Base-by-base conservation (phyloP, 345 rosid species). In the Citrus inodora region DNA sequence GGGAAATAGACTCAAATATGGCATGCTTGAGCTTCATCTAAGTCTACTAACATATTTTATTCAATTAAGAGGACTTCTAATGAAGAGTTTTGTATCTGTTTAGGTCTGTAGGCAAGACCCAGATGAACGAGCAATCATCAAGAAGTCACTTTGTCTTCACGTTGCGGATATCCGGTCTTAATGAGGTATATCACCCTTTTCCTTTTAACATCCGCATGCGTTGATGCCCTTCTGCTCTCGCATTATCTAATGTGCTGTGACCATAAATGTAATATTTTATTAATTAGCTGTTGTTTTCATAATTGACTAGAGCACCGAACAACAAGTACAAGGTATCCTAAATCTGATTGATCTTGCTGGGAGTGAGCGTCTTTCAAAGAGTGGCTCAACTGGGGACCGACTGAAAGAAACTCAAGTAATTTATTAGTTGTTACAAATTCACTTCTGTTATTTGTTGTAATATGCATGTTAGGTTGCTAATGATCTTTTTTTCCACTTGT, bases 331-430 rank as follows among this genome's bases (percentile, higher is more conserved):
- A 87, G 97, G 99, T 25, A 88, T 96, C 75, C 76, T 96, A 89
- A 96, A 96, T 90, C 94, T 96, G 55, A 94, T 96, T 75, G 99
- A 96, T 89, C 97, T 96, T 80, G 99, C 99, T 58, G 99, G 99
- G 70, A 96, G 99, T 62, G 99, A 96, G 83, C 98, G 99, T 28
- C 95, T 96, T 63, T 91, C 97, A 0, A 96, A 89, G 89, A 96
- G 99, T 80, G 97, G 99, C 33, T 96, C 99, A 38, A 92, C 99
- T 0, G 99, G 99, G 60, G 98, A 96, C 71, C 85, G 99, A 40
- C 85, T 96, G 71, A 93, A 86, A 88, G 99, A 96, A 89, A 96
- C 99, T 80, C 99, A 94, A 78, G 99, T 96, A 88, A n/a, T 71
- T 74, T 6, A 25, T 55, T 28, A 22, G 40, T 67, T 70, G 51